Conservation (phyloP, 805 yeast genomes). For the Cyberlindnera meyerae region DNA sequence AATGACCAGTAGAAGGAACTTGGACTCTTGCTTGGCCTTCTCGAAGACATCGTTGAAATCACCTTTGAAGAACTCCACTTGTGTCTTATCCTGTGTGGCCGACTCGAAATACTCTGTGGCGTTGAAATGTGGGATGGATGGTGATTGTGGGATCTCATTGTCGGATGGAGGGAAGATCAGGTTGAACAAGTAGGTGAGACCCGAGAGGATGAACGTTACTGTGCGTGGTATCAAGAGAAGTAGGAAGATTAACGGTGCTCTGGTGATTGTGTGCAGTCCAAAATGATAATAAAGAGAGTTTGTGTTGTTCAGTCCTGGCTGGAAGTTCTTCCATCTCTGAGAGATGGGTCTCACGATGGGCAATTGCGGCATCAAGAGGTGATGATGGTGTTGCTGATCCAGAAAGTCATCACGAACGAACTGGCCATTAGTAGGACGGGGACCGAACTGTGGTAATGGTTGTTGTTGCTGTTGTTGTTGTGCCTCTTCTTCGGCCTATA, state of each 20-base stretch:
- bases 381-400: neutral
- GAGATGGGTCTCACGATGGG: slow-evolving; percentile 32
- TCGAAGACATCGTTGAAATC: slow-evolving; percentile 22
- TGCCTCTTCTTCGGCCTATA: neutral
- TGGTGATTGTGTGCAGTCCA: slow-evolving; percentile 12
- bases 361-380: slow-evolving; percentile 22
- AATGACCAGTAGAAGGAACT: slow-evolving; percentile 18
- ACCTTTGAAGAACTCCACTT: slow-evolving; percentile 12
- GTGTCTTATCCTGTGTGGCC: slow-evolving; percentile 14
- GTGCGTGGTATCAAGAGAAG: slow-evolving; percentile 53
- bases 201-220: slow-evolving; percentile 37
- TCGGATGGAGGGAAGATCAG: slow-evolving; percentile 33
- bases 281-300: slow-evolving; percentile 4
- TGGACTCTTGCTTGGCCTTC: slow-evolving; percentile 17
- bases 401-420: slow-evolving; percentile 2
- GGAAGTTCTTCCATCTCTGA: slow-evolving; percentile 17
- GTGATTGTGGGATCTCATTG: slow-evolving; percentile 28
- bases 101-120: slow-evolving; percentile 12
- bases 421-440: neutral
- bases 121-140: slow-evolving; percentile 19
- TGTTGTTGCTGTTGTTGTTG: slow-evolving; percentile 2
- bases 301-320: slow-evolving; percentile 12
- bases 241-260: slow-evolving; percentile 42
- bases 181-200: slow-evolving; percentile 32
- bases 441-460: neutral